Percentiles rank a stretch among this genome's conserved stretches.
These are phyloP conservation scores for Fusarium nisikadoi DNA, from an alignment of 2,329 filamentous ascomycete genomes.

Conservation along the genomic window DNA sequence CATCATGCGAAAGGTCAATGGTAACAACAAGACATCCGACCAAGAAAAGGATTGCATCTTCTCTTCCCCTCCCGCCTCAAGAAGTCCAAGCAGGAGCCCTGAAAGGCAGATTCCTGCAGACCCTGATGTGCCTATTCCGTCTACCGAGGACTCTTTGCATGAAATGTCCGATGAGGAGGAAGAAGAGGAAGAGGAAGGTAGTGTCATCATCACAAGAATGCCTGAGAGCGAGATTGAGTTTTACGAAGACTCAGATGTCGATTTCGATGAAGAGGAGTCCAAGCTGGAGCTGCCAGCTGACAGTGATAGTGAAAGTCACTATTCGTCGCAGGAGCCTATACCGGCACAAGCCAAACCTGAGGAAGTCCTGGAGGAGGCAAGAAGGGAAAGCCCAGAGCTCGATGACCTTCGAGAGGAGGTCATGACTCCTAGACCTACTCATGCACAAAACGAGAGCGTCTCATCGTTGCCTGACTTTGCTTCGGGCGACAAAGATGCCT, in stretches of 20 bases:
- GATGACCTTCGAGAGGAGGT: conserved; percentile 56
- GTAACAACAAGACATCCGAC: conserved; percentile 64
- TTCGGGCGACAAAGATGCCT: conserved; percentile 48
- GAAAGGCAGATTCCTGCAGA: conserved; percentile 72
- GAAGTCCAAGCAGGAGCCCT: conserved; percentile 57
- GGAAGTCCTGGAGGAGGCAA: conserved; percentile 53
- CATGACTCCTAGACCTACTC: conserved; percentile 61
- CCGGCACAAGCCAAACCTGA: conserved; percentile 39
- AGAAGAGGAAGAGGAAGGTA: conserved; percentile 60
- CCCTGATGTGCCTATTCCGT: conserved; percentile 90
- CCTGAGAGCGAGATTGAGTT: conserved; percentile 72
- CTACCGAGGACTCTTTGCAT: conserved; percentile 76
- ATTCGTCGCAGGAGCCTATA: conserved; percentile 45
- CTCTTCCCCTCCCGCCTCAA: conserved; percentile 68
- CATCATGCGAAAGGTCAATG: conserved; percentile 88
- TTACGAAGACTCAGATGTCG: conserved; percentile 59
- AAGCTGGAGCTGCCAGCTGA: conserved; percentile 61
- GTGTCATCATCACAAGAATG: conserved; percentile 75
- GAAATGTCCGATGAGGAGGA: conserved; percentile 61
- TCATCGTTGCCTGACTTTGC: conserved; percentile 53
- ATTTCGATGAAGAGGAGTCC: conserved; percentile 69
- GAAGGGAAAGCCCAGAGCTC: neutral
- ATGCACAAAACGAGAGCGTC: conserved; percentile 31
- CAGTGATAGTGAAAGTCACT: conserved; percentile 53
- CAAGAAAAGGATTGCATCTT: conserved; percentile 72